Evolutionary conservation across 352 stramenopile species (phyloP).

Genomic region (Phytophthora uliginosa): DNA sequence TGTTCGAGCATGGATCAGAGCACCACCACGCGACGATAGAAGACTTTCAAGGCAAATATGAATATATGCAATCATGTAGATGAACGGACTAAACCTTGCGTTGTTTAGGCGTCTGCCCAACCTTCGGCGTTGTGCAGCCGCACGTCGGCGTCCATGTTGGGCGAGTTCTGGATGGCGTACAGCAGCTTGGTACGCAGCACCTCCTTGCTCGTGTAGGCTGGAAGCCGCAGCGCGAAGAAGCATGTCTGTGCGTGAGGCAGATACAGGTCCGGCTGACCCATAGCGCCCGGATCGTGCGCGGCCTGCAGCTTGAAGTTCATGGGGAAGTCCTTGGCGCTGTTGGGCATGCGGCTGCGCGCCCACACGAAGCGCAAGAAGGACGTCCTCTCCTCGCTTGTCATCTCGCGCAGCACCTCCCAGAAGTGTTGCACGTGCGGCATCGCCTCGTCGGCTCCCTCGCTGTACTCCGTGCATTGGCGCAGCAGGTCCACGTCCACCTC

Average conservation of each 20-base stretch:
- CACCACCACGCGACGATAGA: background rate
- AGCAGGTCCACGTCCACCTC: conserved; percentile 98
- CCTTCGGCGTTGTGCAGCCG: conserved; percentile 93
- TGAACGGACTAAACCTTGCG: background rate
- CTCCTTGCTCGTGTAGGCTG: conserved; percentile 95
- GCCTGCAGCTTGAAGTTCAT: conserved; percentile 96
- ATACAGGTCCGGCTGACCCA: conserved; percentile 89
- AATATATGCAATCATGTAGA: conserved; percentile 33
- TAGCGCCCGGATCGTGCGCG: conserved; percentile 82
- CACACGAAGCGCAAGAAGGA: conserved; percentile 99
- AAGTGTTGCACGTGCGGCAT: conserved; percentile 95
- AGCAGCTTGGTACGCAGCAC: conserved; percentile 88
- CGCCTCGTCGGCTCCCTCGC: conserved; percentile 93
- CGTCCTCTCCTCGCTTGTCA: conserved; percentile 96
- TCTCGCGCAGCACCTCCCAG: conserved; percentile 97
- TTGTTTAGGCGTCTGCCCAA: conserved; percentile 83
- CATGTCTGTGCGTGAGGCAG: conserved; percentile 99
- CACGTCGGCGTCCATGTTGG: conserved; percentile 96
- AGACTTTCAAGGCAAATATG: conserved; percentile 5
- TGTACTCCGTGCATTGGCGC: conserved; percentile 97
- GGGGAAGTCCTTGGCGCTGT: conserved; percentile 97
- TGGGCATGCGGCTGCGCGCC: conserved; percentile 97
- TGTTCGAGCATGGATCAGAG: background rate
- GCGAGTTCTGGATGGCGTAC: conserved; percentile 97
- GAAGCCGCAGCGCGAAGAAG: conserved; percentile 98